A percentile compares a stretch with the other conserved stretches of the same genome.
These are phyloP conservation scores for Penicillium angulare DNA, from an alignment of 495 filamentous ascomycete species.

Conservation along the genomic window DNA sequence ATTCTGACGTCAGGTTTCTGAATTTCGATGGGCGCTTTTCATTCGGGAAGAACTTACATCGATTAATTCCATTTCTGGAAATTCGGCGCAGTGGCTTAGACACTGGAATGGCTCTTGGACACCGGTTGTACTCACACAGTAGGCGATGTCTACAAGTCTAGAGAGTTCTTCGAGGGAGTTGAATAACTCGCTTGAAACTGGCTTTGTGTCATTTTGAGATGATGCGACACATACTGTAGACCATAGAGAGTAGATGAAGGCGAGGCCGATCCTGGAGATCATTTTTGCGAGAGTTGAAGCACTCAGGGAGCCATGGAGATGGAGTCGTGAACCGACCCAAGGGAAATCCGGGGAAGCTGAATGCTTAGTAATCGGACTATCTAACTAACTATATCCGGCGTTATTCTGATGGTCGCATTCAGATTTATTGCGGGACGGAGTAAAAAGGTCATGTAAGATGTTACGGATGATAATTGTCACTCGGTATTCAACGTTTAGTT, in stretches of 20 bases:
- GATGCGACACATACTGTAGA: neutral
- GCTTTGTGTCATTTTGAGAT: conserved; percentile 9
- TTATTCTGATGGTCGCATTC: too few species aligned
- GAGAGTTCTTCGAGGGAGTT: conserved; percentile 79
- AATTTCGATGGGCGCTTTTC: neutral
- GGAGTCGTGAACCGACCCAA: neutral
- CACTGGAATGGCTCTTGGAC: conserved; percentile 81
- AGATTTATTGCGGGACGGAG: too few species aligned
- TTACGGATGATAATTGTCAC: too few species aligned
- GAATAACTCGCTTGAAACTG: conserved; percentile 66
- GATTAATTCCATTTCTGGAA: conserved; percentile 73
- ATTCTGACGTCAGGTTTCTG: too few species aligned
- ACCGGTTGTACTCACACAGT: conserved; percentile 88
- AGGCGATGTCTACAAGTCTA: conserved; percentile 88
- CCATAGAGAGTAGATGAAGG: neutral
- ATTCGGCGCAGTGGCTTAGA: conserved; percentile 77
- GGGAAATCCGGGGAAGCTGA: conserved; percentile 15
- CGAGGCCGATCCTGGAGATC: conserved; percentile 1
- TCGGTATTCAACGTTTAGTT: too few species aligned
- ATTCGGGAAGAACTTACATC: conserved; percentile 42
- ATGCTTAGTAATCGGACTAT: neutral
- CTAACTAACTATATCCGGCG: too few species aligned
- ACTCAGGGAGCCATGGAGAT: too few species aligned
- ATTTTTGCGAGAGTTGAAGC: conserved; percentile 3
- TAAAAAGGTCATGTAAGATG: too few species aligned